Evolutionary conservation across 306 rosid genomes (phyloP).

Genomic region (Citrullus mucosospermus): DNA sequence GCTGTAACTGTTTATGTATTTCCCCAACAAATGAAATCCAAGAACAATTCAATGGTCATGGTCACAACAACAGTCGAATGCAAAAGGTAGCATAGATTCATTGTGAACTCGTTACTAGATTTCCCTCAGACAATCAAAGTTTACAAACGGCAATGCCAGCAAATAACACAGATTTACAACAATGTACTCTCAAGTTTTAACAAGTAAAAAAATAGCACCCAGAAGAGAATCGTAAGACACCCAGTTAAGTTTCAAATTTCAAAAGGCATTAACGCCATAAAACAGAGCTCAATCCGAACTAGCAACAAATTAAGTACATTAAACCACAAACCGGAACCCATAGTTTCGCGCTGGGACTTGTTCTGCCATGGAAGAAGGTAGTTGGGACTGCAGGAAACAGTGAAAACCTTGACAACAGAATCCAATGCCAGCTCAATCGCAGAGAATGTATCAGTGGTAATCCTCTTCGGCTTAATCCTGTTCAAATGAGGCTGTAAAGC

Average conservation of each 20-base stretch:
- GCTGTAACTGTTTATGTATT: not conserved
- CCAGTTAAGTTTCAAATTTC: not conserved
- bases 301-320: not conserved
- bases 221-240: not conserved
- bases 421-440: conserved; percentile 68
- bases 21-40: not conserved
- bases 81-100: not conserved
- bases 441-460: conserved; percentile 8
- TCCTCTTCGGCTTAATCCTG: not conserved
- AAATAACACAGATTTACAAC: not conserved
- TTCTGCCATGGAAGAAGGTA: conserved; percentile 91
- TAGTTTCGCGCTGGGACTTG: conserved; percentile 83
- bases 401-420: conserved; percentile 79
- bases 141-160: not conserved
- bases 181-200: not conserved
- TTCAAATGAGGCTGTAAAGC: conserved; percentile 4
- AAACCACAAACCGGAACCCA: conserved; percentile 57
- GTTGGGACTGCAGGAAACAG: conserved; percentile 73
- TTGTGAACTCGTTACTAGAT: not conserved
- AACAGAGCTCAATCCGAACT: not conserved
- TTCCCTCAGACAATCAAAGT: not conserved
- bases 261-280: not conserved
- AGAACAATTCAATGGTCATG: not conserved
- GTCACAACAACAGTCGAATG: not conserved
- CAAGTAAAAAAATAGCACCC: not conserved